Evolutionary conservation across 1,139 yeast species (phyloP).

Genomic region (Starmera stellimalicola): DNA sequence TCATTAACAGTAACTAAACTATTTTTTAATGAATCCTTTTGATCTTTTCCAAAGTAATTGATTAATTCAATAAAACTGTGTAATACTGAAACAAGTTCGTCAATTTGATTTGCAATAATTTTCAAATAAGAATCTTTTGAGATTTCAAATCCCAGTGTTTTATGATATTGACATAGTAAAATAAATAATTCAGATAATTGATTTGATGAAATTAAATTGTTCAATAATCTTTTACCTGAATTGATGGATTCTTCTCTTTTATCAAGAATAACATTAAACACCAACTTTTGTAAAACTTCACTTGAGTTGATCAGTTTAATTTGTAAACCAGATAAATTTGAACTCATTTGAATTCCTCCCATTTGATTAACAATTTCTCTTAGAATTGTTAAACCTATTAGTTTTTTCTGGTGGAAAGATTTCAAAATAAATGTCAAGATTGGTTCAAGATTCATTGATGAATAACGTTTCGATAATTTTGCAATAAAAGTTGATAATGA

Average conservation of each 20-base stretch:
- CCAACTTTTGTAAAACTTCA: constrained; percentile 42
- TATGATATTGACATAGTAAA: constrained; percentile 45
- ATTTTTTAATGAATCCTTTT: constrained; percentile 26
- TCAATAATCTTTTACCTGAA: constrained; percentile 47
- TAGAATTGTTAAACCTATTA: constrained; percentile 57
- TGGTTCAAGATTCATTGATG: constrained; percentile 44
- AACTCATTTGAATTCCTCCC: constrained; percentile 72
- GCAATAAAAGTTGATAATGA: constrained; percentile 62
- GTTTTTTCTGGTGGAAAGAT: constrained; percentile 53
- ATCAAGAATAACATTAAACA: constrained; percentile 59
- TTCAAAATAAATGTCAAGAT: constrained; percentile 54
- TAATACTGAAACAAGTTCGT: constrained; percentile 58
- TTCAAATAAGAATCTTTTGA: constrained; percentile 51
- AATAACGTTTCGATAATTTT: constrained; percentile 45
- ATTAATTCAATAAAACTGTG: constrained; percentile 57
- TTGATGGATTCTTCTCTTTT: constrained; percentile 35
- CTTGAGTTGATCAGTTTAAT: constrained; percentile 64
- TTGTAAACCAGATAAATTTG: constrained; percentile 58
- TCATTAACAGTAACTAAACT: constrained; percentile 36
- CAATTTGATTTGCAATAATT: constrained; percentile 60
- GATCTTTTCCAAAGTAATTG: constrained; percentile 35
- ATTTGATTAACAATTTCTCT: constrained; percentile 62
- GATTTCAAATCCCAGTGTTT: constrained; percentile 31
- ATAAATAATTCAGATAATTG: constrained; percentile 57
- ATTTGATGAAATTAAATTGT: constrained; percentile 34